Evolutionary conservation across 139 green algal species (phyloP).

Genomic region (Edaphochlamys debaryana): DNA sequence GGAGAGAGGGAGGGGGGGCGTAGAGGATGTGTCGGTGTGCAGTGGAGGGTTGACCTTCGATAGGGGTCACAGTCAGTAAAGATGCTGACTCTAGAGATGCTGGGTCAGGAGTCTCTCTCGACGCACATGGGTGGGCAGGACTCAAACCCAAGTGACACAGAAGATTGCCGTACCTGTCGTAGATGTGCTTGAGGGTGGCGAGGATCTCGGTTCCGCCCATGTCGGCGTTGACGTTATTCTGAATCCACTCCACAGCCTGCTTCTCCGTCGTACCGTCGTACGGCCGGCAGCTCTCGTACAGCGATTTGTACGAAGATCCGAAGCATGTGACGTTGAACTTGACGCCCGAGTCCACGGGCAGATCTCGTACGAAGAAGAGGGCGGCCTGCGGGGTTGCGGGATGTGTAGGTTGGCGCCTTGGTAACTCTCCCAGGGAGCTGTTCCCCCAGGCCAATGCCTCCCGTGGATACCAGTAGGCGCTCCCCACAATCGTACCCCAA

Average conservation of each 20-base stretch:
- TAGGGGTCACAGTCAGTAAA: too few species aligned
- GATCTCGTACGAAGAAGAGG: constrained; percentile 54
- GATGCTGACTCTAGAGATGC: too few species aligned
- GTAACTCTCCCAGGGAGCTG: neutral
- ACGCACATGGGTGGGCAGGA: too few species aligned
- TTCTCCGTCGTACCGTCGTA: constrained; percentile 6
- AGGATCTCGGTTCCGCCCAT: constrained; percentile 59
- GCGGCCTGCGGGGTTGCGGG: constrained; percentile 23
- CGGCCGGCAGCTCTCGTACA: constrained; percentile 27
- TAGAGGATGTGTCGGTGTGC: too few species aligned
- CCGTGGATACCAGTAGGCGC: too few species aligned
- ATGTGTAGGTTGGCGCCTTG: neutral
- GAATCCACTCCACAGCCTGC: constrained; percentile 47
- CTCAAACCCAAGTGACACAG: too few species aligned
- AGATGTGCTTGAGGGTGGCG: constrained; percentile 27
- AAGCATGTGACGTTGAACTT: constrained; percentile 49
- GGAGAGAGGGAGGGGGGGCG: neutral
- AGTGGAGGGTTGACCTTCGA: too few species aligned
- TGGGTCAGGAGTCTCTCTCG: too few species aligned
- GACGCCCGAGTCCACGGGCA: constrained; percentile 30
- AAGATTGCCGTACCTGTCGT: constrained; percentile 13
- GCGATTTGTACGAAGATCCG: constrained; percentile 24
- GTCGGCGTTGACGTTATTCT: constrained; percentile 37
- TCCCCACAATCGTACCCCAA: too few species aligned
- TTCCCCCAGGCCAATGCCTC: neutral